Conservation (phyloP, 2,329 filamentous ascomycete genomes). For the Bipolaris gigantea region DNA sequence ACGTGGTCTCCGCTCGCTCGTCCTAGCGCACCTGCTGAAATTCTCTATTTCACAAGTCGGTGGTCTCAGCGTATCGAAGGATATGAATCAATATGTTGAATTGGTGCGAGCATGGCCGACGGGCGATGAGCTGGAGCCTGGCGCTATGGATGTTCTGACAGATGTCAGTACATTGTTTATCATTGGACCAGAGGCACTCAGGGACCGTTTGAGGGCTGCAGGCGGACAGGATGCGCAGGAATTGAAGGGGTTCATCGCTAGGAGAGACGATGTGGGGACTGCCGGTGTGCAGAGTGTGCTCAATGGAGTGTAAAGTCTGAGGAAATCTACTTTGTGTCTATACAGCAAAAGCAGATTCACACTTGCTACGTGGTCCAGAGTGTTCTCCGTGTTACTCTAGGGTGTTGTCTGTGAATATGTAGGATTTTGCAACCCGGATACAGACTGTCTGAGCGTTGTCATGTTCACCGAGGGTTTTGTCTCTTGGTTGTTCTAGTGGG, state of each 20-base stretch:
- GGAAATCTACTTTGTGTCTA: neutral
- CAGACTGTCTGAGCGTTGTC: too few relatives aligned
- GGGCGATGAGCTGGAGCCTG: slow-evolving; percentile 58
- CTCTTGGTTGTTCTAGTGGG: too few relatives aligned
- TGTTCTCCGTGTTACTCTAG: too few relatives aligned
- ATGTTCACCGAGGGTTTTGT: too few relatives aligned
- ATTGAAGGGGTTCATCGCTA: slow-evolving; percentile 81
- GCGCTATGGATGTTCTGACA: slow-evolving; percentile 76
- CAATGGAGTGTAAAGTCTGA: slow-evolving; percentile 47
- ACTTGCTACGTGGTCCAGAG: neutral
- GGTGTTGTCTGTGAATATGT: too few relatives aligned
- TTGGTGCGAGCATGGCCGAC: slow-evolving; percentile 79
- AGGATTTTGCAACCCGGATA: too few relatives aligned
- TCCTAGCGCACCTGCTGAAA: slow-evolving; percentile 92
- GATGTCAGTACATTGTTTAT: slow-evolving; percentile 97
- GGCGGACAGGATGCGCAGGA: slow-evolving; percentile 50
- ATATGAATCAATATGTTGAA: slow-evolving; percentile 90
- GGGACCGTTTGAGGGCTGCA: slow-evolving; percentile 54
- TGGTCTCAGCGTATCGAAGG: slow-evolving; percentile 92
- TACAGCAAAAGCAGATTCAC: neutral
- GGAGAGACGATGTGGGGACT: slow-evolving; percentile 79
- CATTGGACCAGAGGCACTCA: slow-evolving; percentile 66
- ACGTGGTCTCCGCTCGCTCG: slow-evolving; percentile 71
- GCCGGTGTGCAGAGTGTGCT: slow-evolving; percentile 83
- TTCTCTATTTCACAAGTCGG: slow-evolving; percentile 92